Base-by-base conservation (phyloP, 495 filamentous ascomycete genomes). In the Podospora anserina region DNA sequence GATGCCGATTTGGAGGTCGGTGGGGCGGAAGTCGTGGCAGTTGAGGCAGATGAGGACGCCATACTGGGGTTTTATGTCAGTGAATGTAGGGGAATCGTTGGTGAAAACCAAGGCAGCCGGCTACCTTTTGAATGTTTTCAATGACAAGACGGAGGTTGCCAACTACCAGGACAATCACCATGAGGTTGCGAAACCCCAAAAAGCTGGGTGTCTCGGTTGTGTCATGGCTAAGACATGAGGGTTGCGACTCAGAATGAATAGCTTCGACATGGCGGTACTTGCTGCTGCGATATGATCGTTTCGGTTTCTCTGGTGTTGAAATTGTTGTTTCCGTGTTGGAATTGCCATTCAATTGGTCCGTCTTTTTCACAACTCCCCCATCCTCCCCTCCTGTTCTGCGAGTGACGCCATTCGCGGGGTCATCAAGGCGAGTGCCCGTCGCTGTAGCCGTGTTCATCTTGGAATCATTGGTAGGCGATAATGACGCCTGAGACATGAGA, bases 111-210 rank as follows among this genome's bases (percentile, higher is more conserved):
- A 23, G 23, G 23, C 1, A 23, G 23, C 23, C 23, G 61, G 54
- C 9, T 57, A 92, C 93, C 84, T 99, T 99, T 83, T 93, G 91
- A 73, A 92, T 96, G 73, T 99, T 99, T 81, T 98, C 95, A 72
- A 99, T 92, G 68, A 99, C 89, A 69, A 99, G 83, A 70, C 95
- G 87, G 9, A 99, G 82, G 72, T 99, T 99, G 75, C 93, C 93
- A 58, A 93, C 94, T 72, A 97, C 92, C 64, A 97, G 79, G 53
- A 97, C 92, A 69, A 98, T 88, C 15, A 97, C 92, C 94, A 97
- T 97, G 61, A 99, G 83, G 72, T 99, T 99, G 39, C 94, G 84
- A 73, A 99, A 98, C 0, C 95, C 95, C 56, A 97, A 77, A 75
- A 97, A 98, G 75, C 91, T 96, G 23, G 94, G 91, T 18, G 88